Percentiles rank a stretch among this genome's conserved stretches.
phyloP scores from a whole-genome alignment of 2,329 filamentous ascomycete genomes.

The Pseudogymnoascus sp. region DNA sequence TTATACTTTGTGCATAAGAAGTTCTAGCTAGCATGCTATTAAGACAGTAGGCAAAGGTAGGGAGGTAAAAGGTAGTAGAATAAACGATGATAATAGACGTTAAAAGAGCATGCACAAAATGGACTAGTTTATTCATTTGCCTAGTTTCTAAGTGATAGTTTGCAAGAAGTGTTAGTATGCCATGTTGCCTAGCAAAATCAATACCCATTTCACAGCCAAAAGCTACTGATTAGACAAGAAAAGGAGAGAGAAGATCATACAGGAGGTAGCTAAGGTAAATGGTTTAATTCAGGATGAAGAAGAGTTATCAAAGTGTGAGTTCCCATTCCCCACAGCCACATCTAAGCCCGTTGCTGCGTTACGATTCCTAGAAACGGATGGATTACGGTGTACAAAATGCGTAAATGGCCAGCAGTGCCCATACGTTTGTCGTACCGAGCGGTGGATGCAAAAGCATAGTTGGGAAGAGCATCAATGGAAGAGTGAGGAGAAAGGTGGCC shows the following conservation, averaged over 20 bases:
- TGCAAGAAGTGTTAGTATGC: conserved; percentile 4
- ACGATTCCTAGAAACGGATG: neutral
- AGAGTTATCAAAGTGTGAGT: neutral
- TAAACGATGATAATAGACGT: no score
- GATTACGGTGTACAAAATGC: neutral
- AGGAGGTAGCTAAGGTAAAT: neutral
- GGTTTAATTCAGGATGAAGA: neutral
- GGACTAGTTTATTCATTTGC: conserved; percentile 5
- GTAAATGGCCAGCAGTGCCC: neutral
- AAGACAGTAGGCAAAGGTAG: no score
- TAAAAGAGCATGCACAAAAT: no score
- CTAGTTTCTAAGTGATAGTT: neutral
- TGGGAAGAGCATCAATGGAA: no score
- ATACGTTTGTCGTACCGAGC: no score
- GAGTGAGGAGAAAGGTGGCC: no score
- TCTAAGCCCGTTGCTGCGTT: neutral
- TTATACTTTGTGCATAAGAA: no score
- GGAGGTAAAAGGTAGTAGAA: no score
- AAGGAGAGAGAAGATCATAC: neutral
- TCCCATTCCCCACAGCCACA: neutral
- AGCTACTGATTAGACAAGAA: neutral
- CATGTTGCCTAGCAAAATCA: neutral
- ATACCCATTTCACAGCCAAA: neutral
- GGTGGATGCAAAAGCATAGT: no score
- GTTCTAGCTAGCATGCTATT: no score